Evolutionary conservation across 2,329 filamentous ascomycete species (phyloP).

Genomic region (Aureobasidium sp.): DNA sequence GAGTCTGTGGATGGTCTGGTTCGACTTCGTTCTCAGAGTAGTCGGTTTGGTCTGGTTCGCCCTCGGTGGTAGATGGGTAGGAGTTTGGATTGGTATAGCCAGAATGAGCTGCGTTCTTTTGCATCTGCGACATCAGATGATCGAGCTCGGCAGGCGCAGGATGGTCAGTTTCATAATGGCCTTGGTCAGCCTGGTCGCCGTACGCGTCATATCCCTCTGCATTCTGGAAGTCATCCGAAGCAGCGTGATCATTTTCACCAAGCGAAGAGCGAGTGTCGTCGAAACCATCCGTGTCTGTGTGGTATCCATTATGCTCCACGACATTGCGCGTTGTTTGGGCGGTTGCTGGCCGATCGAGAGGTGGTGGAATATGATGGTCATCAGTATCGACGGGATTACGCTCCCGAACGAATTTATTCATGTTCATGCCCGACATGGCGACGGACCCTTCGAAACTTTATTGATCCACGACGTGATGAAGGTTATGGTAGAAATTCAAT

Average conservation of each 20-base stretch:
- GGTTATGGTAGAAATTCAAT: background rate
- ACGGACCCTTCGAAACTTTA: too few species aligned
- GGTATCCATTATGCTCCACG: slow-evolving; percentile 11
- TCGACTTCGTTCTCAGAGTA: background rate
- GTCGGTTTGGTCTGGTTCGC: slow-evolving; percentile 11
- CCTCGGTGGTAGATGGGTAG: slow-evolving; percentile 31
- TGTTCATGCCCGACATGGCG: background rate
- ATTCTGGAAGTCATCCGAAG: slow-evolving; percentile 11
- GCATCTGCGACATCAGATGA: background rate
- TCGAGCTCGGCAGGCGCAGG: background rate
- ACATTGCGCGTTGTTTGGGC: background rate
- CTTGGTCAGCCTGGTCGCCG: background rate
- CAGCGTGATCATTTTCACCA: background rate
- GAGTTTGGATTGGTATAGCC: slow-evolving; percentile 14
- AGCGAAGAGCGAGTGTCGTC: slow-evolving; percentile 24
- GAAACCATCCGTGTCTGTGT: slow-evolving; percentile 30
- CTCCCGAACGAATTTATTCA: background rate
- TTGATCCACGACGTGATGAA: background rate
- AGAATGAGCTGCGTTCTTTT: background rate
- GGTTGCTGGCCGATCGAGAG: slow-evolving; percentile 9
- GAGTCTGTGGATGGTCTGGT: background rate
- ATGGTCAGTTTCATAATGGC: background rate
- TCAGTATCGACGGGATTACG: background rate
- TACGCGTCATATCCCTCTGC: slow-evolving; percentile 12
- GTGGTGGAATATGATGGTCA: background rate